Percentiles rank a stretch among this genome's conserved stretches.
These are phyloP conservation scores for Pythium brassicae DNA, from an alignment of 352 stramenopile genomes.

Conservation along the genomic window DNA sequence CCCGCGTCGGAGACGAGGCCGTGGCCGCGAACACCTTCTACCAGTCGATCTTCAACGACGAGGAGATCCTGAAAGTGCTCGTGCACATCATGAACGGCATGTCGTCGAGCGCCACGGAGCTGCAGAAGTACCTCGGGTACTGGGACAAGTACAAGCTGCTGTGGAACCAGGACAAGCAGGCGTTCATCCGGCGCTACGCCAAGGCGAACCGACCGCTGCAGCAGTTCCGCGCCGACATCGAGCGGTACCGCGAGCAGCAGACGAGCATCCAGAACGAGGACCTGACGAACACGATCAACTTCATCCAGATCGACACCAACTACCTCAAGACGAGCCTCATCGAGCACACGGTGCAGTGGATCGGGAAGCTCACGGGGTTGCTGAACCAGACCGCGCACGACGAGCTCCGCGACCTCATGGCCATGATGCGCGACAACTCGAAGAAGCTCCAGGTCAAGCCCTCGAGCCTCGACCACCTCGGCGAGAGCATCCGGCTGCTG, in stretches of 20 bases:
- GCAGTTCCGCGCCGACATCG: conserved; percentile 92
- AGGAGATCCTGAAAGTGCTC: conserved; percentile 94
- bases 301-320: conserved; percentile 94
- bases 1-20: background rate
- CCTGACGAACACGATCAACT: conserved; percentile 92
- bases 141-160: conserved; percentile 94
- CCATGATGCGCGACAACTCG: conserved; percentile 87
- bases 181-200: conserved; percentile 93
- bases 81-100: conserved; percentile 97
- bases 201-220: conserved; percentile 92
- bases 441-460: conserved; percentile 83
- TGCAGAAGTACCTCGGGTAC: conserved; percentile 94
- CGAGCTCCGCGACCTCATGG: conserved; percentile 83
- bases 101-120: conserved; percentile 88
- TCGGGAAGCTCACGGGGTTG: conserved; percentile 88
- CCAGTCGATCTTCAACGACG: conserved; percentile 94
- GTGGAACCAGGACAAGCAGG: conserved; percentile 94
- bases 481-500: conserved; percentile 87
- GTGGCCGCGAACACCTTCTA: conserved; percentile 77
- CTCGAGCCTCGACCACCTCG: conserved; percentile 88
- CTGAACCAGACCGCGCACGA: conserved; percentile 90
- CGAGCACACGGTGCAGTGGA: conserved; percentile 92
- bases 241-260: conserved; percentile 89
- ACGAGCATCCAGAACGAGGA: conserved; percentile 91
- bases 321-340: conserved; percentile 90